Base-by-base conservation (phyloP, 805 yeast species). In the Tanozyma kutaoensis region DNA sequence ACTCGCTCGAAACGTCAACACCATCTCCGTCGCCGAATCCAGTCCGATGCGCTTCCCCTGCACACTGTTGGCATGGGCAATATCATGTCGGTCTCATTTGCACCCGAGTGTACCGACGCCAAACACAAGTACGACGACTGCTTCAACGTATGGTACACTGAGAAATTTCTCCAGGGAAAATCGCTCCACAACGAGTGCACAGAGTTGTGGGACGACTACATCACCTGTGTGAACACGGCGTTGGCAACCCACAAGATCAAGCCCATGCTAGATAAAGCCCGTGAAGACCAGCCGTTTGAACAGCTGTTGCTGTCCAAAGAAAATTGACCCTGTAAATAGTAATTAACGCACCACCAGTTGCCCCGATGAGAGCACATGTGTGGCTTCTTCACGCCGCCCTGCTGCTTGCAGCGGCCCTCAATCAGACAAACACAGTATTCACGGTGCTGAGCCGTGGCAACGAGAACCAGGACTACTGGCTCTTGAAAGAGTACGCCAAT, bases 61-160 rank as follows among this genome's bases (percentile, higher is more conserved):
- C 17, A 15, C 21, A 20, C 21, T 4, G 9, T 13, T 12, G 20
- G 20, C 24, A 60, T 60, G 66, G 66, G 66, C 28, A 59, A 55
- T 36, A 48, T 45, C 28, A 58, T 60, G 65, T 59, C 93, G 5
- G 59, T 49, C 8, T 84, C 95, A 34, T 80, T 91, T 62, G 97
- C 98, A 20, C 95, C 96, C 15, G 97, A 91, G 56, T 91, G 98
- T 54, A 82, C 93, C 14, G 79, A 72, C 20, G 69, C 77, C 31
- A 91, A 91, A 53, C 72, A 72, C 40, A 70, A 73, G 43, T 91
- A 91, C 46, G 97, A 91, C 47, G 78, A 75, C 43, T 91, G 98
- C 51, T 91, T 91, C 58, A 86, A 85, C 53, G 68, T 69, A 38
- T 86, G 98, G 98, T 91, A 91, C 49, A 75, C 91, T 4, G 96